A percentile compares a stretch with the other conserved stretches of the same genome.
phyloP scores from a whole-genome alignment of 768 basidiomycete genomes.

The Neoboletus magnificus region DNA sequence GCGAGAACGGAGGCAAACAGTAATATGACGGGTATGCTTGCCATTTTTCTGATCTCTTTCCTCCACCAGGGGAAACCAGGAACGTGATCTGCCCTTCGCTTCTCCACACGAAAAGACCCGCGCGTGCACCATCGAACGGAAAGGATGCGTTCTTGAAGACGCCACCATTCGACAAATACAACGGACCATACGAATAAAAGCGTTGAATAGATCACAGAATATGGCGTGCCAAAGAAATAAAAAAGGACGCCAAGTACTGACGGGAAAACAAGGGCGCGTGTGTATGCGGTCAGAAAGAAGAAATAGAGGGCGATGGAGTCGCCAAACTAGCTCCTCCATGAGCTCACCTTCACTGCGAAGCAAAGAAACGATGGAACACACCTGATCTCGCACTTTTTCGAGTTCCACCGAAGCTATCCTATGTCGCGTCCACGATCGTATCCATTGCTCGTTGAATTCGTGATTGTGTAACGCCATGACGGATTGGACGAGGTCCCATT shows the following conservation, averaged over 20 bases:
- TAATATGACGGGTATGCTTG: constrained; percentile 68
- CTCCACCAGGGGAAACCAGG: constrained; percentile 68
- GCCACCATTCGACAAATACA: constrained; percentile 90
- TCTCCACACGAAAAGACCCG: constrained; percentile 74
- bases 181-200: constrained; percentile 82
- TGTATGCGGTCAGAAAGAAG: constrained; percentile 82
- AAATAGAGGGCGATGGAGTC: constrained; percentile 86
- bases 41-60: constrained; percentile 63
- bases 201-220: constrained; percentile 73
- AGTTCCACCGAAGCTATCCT: constrained; percentile 62
- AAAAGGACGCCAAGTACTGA: constrained; percentile 65
- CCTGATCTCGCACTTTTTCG: constrained; percentile 71
- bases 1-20: constrained; percentile 69
- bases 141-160: constrained; percentile 79
- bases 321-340: constrained; percentile 52
- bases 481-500: constrained; percentile 80
- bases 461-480: constrained; percentile 85
- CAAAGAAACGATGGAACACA: constrained; percentile 26
- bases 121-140: constrained; percentile 79
- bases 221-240: constrained; percentile 68
- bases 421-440: constrained; percentile 67
- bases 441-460: constrained; percentile 76
- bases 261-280: constrained; percentile 73
- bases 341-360: neutral
- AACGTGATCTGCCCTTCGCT: constrained; percentile 57